These are phyloP conservation scores for Volutella citrinella DNA, from an alignment of 2,329 filamentous ascomycete genomes.

Conservation along the genomic window DNA sequence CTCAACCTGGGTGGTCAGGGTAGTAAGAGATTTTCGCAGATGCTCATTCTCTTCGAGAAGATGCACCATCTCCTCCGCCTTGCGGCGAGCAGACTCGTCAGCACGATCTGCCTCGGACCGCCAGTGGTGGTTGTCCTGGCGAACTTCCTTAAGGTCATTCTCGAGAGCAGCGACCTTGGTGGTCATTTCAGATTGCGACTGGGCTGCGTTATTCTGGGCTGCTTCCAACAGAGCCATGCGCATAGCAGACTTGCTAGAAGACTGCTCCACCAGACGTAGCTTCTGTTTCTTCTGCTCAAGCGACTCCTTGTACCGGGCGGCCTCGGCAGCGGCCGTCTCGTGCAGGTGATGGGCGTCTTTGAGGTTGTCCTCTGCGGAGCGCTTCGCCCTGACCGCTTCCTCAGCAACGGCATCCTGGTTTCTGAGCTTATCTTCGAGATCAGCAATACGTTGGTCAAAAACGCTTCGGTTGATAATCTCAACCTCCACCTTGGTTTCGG, in stretches of 20 bases:
- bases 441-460: slow-evolving; percentile 59
- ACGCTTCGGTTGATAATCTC: slow-evolving; percentile 60
- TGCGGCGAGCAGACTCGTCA: slow-evolving; percentile 48
- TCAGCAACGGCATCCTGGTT: slow-evolving; percentile 63
- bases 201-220: slow-evolving; percentile 56
- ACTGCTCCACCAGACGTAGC: slow-evolving; percentile 58
- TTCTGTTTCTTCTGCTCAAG: slow-evolving; percentile 68
- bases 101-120: slow-evolving; percentile 59
- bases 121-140: slow-evolving; percentile 59
- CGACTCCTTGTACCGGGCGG: slow-evolving; percentile 62
- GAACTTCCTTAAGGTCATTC: slow-evolving; percentile 51
- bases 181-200: slow-evolving; percentile 53
- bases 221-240: slow-evolving; percentile 66
- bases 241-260: slow-evolving; percentile 53
- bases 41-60: slow-evolving; percentile 64
- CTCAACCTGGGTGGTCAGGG: slow-evolving; percentile 73
- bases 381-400: slow-evolving; percentile 59
- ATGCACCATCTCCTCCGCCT: slow-evolving; percentile 47
- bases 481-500: slow-evolving; percentile 57
- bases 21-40: slow-evolving; percentile 69
- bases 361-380: slow-evolving; percentile 68
- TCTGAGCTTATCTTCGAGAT: slow-evolving; percentile 67
- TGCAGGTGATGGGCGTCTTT: slow-evolving; percentile 70
- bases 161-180: slow-evolving; percentile 54
- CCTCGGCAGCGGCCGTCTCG: slow-evolving; percentile 68